Evolutionary conservation across 768 basidiomycete genomes (phyloP).

Genomic region (Leccinellum rugosiceps): DNA sequence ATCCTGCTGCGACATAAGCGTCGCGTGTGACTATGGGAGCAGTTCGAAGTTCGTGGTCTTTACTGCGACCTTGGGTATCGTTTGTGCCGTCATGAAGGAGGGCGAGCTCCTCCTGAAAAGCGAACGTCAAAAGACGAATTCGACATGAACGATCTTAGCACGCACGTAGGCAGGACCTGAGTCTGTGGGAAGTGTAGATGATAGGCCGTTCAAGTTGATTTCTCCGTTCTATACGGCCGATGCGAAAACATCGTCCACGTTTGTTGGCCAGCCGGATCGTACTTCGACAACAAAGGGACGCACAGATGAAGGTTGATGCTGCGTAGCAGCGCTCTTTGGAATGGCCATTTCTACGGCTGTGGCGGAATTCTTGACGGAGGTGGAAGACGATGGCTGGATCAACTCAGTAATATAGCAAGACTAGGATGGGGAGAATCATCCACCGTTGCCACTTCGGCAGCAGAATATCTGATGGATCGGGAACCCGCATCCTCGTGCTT

Average conservation of each 20-base stretch:
- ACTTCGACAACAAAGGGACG: neutral
- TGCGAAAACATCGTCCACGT: neutral
- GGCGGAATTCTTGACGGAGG: neutral
- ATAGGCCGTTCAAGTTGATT: neutral
- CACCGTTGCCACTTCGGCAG: constrained; percentile 15
- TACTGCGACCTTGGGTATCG: constrained; percentile 23
- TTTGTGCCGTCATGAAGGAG: constrained; percentile 27
- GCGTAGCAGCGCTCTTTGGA: constrained; percentile 2
- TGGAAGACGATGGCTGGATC: constrained; percentile 7
- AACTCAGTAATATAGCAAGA: constrained; percentile 10
- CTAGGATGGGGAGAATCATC: constrained; percentile 3
- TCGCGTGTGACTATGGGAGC: constrained; percentile 53
- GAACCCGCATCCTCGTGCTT: constrained; percentile 1
- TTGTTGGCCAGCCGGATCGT: neutral
- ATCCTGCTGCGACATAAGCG: constrained; percentile 39
- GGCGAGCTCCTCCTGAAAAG: constrained; percentile 29
- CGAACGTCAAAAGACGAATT: neutral
- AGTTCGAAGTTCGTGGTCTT: constrained; percentile 36
- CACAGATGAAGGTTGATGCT: constrained; percentile 2
- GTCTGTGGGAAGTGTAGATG: constrained; percentile 4
- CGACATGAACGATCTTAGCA: neutral
- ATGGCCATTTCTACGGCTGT: constrained; percentile 14
- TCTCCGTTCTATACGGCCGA: constrained; percentile 7
- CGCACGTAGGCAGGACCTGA: constrained; percentile 21
- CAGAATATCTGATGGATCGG: constrained; percentile 7